Evolutionary conservation across 306 rosid genomes (phyloP).

Genomic region (Sphenostylis stenocarpa): DNA sequence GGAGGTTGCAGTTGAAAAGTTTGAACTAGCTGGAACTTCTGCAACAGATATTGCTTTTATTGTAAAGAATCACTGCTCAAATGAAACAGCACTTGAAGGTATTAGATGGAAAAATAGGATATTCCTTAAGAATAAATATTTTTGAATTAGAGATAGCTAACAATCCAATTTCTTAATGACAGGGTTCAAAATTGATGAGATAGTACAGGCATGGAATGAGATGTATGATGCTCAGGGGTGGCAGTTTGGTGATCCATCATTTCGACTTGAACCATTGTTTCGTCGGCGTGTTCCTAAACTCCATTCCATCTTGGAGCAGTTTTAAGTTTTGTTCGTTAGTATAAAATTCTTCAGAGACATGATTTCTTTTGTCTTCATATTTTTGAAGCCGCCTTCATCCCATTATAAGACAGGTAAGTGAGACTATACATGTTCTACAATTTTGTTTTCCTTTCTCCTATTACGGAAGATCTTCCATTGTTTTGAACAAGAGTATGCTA

Average conservation of each 20-base stretch:
- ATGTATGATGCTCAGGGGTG: constrained; percentile 6
- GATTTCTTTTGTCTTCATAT: background rate
- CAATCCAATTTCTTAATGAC: background rate
- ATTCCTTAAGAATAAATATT: background rate
- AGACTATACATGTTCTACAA: background rate
- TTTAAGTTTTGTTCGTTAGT: constrained; percentile 16
- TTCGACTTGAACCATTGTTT: constrained; percentile 21
- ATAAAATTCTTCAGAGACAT: background rate
- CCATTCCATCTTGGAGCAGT: constrained; percentile 6
- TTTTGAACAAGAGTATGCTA: too few species aligned
- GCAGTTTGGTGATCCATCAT: constrained; percentile 24
- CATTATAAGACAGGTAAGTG: background rate
- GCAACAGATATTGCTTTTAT: constrained; percentile 55
- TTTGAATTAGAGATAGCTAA: background rate
- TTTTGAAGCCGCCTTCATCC: background rate
- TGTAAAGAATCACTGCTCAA: constrained; percentile 20
- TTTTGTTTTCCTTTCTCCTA: background rate
- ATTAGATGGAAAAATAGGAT: background rate
- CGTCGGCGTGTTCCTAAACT: constrained; percentile 24
- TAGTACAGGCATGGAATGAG: constrained; percentile 22
- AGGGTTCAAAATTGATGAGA: constrained; percentile 22
- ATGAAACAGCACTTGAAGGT: constrained; percentile 23
- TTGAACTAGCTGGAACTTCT: constrained; percentile 87
- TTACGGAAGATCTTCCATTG: background rate
- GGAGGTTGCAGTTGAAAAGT: constrained; percentile 83